Percentiles rank a stretch among this genome's conserved stretches.
Conservation (phyloP, 2,329 filamentous ascomycete species). For the Exophiala spinifera region DNA sequence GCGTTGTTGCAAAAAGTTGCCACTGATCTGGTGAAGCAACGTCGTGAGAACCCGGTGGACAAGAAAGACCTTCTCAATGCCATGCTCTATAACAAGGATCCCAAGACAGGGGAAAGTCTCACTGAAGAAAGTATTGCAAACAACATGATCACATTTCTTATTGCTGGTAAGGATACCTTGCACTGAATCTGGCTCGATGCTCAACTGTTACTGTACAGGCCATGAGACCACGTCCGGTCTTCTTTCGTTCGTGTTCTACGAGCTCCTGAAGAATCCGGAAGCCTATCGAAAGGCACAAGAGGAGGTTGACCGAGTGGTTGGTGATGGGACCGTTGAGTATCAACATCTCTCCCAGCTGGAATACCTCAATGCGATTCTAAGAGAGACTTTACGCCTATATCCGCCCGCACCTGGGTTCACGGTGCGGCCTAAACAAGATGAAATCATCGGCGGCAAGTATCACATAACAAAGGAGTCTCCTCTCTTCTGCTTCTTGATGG, state of each 20-base stretch:
- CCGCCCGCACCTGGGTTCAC: constrained; percentile 59
- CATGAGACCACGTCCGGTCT: constrained; percentile 70
- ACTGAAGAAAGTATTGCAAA: constrained; percentile 61
- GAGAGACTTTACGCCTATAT: constrained; percentile 62
- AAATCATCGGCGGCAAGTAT: constrained; percentile 53
- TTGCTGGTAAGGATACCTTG: constrained; percentile 21
- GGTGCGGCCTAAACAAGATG: constrained; percentile 45
- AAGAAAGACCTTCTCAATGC: constrained; percentile 58
- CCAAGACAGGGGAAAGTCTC: constrained; percentile 58
- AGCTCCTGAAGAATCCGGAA: constrained; percentile 61
- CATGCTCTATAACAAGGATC: constrained; percentile 58
- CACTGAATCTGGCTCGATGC: not conserved
- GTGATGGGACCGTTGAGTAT: constrained; percentile 49
- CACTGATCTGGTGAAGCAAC: constrained; percentile 53
- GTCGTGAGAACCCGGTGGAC: constrained; percentile 52
- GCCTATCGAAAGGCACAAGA: constrained; percentile 59
- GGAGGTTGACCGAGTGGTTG: constrained; percentile 65
- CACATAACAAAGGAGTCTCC: constrained; percentile 52
- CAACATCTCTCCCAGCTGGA: constrained; percentile 61
- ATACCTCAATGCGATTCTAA: constrained; percentile 64
- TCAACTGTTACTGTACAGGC: constrained; percentile 33
- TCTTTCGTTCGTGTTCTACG: constrained; percentile 64
- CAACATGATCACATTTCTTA: constrained; percentile 65
- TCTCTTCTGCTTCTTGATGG: constrained; percentile 50
- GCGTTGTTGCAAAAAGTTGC: constrained; percentile 18